These are phyloP conservation scores for Stentor roeselii DNA, from an alignment of 73 alveolate genomes.

Conservation along the genomic window DNA sequence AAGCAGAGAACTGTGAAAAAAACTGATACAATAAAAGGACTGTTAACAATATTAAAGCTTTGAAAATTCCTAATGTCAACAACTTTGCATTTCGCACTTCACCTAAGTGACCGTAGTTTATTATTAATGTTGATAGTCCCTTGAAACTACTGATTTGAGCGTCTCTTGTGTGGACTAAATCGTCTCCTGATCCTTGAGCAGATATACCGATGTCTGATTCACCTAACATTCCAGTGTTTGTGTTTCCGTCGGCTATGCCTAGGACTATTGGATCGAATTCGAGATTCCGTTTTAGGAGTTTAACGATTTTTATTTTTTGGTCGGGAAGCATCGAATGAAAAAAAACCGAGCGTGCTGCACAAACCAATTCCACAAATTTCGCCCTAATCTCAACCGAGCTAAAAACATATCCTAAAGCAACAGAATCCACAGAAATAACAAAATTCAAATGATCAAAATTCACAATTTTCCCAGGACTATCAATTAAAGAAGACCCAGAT, in stretches of 20 bases:
- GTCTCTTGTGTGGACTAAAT: background rate
- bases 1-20: background rate
- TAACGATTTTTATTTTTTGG: slow-evolving; percentile 9
- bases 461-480: too few species aligned
- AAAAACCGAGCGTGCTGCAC: slow-evolving; percentile 9
- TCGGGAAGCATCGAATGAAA: slow-evolving; percentile 17
- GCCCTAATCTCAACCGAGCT: background rate
- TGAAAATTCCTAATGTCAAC: too few species aligned
- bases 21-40: background rate
- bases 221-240: background rate
- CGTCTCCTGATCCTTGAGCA: background rate
- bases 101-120: background rate
- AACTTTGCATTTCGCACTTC: background rate
- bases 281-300: background rate
- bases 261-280: slow-evolving; percentile 1
- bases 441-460: too few species aligned
- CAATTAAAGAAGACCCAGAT: too few species aligned
- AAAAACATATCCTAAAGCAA: background rate
- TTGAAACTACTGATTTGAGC: background rate
- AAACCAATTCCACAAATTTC: background rate
- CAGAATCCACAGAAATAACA: background rate
- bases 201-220: slow-evolving; percentile 6
- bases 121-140: background rate
- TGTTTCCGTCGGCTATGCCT: slow-evolving; percentile 1
- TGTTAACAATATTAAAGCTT: background rate